phyloP scores from a whole-genome alignment of 2,329 filamentous ascomycete species.

The Talaromyces amestolkiae region DNA sequence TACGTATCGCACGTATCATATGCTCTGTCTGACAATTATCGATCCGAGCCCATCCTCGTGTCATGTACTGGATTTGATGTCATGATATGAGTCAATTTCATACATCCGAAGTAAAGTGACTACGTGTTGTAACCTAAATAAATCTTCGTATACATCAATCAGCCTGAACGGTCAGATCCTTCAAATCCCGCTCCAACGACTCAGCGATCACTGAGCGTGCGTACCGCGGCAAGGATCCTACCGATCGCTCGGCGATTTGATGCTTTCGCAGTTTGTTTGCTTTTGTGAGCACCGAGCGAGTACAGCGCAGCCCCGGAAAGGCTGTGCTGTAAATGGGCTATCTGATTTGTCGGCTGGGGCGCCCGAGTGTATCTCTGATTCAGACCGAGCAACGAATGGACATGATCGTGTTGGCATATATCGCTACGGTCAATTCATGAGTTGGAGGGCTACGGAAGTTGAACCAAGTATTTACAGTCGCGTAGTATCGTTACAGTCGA shows the following conservation, averaged over 20 bases:
- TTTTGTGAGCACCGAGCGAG: background rate
- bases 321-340: background rate
- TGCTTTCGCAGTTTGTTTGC: background rate
- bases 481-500: background rate
- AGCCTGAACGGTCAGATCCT: background rate
- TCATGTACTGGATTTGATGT: background rate
- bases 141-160: background rate
- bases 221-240: background rate
- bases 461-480: background rate
- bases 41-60: background rate
- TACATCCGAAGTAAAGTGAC: background rate
- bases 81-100: background rate
- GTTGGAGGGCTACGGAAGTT: background rate
- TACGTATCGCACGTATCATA: slow-evolving; percentile 9
- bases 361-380: slow-evolving; percentile 4
- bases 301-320: slow-evolving; percentile 2
- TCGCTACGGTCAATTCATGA: background rate
- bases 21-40: background rate
- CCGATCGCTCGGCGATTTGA: background rate
- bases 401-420: background rate
- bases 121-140: background rate
- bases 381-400: background rate
- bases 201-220: background rate
- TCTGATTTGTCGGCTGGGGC: slow-evolving; percentile 15
- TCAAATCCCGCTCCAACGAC: background rate